A percentile compares a stretch with the other conserved stretches of the same genome.
These are phyloP conservation scores for Sphaerobolus stellatus DNA, from an alignment of 1,284 basidiomycete species.

Conservation along the genomic window DNA sequence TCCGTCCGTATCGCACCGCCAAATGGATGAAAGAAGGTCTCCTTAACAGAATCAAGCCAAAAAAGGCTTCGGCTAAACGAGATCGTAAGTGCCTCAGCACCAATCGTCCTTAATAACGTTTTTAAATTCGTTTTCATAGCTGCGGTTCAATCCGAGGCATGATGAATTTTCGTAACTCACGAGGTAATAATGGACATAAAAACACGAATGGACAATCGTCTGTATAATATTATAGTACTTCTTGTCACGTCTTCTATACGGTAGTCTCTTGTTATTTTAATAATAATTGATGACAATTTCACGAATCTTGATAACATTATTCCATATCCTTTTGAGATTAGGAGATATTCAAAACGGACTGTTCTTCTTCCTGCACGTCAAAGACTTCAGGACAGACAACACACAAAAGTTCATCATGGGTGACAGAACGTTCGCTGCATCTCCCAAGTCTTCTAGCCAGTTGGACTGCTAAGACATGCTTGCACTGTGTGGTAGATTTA, in stretches of 20 bases:
- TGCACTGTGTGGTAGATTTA: conserved; percentile 52
- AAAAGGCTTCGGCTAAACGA: conserved; percentile 18
- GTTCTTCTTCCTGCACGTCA: not conserved
- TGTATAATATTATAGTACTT: no score
- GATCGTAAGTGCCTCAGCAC: conserved; percentile 18
- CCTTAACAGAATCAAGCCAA: conserved; percentile 19
- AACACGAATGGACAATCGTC: no score
- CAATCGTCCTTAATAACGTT: not conserved
- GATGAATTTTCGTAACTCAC: no score
- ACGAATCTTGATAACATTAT: not conserved
- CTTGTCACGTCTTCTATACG: not conserved
- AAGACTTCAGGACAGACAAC: conserved; percentile 23
- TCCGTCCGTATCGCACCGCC: conserved; percentile 40
- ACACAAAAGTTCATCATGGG: conserved; percentile 46
- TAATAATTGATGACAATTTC: not conserved
- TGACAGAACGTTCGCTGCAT: conserved; percentile 49
- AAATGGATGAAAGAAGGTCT: conserved; percentile 43
- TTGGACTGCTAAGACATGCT: conserved; percentile 67
- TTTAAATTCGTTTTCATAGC: not conserved
- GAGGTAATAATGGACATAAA: no score
- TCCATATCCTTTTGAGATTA: not conserved
- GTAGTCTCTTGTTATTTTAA: not conserved
- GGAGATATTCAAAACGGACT: no score
- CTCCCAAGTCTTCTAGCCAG: conserved; percentile 54
- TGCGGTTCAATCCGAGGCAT: conserved; percentile 8